Percentiles rank a stretch among this genome's conserved stretches.
phyloP scores from a whole-genome alignment of 345 rosid genomes.

The Geranium rotundifolium region DNA sequence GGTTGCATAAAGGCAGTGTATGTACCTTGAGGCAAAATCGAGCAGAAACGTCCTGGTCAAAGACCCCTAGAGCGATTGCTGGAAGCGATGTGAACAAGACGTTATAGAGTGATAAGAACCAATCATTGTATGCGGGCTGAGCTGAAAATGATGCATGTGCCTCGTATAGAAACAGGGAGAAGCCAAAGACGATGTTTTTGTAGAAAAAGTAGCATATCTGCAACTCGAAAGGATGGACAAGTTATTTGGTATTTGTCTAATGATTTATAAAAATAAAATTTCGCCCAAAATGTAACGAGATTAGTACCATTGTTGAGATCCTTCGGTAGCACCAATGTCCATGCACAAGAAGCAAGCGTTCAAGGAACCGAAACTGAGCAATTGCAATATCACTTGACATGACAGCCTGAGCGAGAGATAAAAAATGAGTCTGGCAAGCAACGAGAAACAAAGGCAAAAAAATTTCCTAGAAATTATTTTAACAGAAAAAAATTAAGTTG shows the following conservation, averaged over 20 bases:
- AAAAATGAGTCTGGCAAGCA: conserved; percentile 6
- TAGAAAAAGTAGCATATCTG: conserved; percentile 98
- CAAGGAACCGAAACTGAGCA: conserved; percentile 82
- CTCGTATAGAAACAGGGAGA: conserved; percentile 69
- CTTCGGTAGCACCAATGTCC: conserved; percentile 98
- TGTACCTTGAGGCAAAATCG: conserved; percentile 53
- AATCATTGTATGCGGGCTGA: conserved; percentile 61
- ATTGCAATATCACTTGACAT: conserved; percentile 94
- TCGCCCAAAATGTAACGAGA: too few species aligned
- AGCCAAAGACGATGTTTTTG: conserved; percentile 81
- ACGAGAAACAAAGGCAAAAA: conserved; percentile 2
- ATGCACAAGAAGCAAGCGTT: conserved; percentile 83
- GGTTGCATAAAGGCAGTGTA: background rate
- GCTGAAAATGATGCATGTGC: conserved; percentile 66
- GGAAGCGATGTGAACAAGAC: conserved; percentile 77
- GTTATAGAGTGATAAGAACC: conserved; percentile 65
- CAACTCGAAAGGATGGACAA: conserved; percentile 10
- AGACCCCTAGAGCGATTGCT: conserved; percentile 64
- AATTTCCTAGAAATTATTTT: background rate
- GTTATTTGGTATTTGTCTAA: background rate
- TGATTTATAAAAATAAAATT: background rate
- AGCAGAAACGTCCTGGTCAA: conserved; percentile 89
- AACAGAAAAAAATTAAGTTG: background rate
- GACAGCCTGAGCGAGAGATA: conserved; percentile 45
- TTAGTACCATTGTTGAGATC: conserved; percentile 69